Conservation (phyloP, 805 yeast species). For the Kuraishia borneana region DNA sequence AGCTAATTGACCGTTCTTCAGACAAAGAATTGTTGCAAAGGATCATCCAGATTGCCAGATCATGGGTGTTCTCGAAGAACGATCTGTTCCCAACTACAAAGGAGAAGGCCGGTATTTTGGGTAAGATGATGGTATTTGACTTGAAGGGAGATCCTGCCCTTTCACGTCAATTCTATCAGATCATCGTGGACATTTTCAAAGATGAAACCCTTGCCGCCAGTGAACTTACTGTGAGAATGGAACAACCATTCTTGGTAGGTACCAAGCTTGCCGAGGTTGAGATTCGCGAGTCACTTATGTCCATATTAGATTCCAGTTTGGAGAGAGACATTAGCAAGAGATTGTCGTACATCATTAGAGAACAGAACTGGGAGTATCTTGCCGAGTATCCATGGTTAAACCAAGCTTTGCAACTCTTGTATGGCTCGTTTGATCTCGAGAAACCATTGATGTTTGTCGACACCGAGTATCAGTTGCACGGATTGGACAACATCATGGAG, state of each 20-base stretch:
- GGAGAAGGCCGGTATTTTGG: slow-evolving; percentile 88
- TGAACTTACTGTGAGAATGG: slow-evolving; percentile 89
- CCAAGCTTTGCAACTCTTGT: slow-evolving; percentile 81
- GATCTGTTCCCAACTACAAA: slow-evolving; percentile 90
- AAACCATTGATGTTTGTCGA: slow-evolving; percentile 31
- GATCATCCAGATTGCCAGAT: slow-evolving; percentile 67
- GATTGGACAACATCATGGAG: slow-evolving; percentile 29
- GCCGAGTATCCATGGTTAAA: slow-evolving; percentile 93
- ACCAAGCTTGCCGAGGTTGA: slow-evolving; percentile 71
- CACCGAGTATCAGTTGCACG: slow-evolving; percentile 41
- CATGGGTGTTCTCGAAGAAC: slow-evolving; percentile 79
- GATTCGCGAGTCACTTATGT: slow-evolving; percentile 69
- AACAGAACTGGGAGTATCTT: slow-evolving; percentile 93
- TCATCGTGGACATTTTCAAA: slow-evolving; percentile 80
- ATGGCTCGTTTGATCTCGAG: slow-evolving; percentile 59
- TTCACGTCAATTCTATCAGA: slow-evolving; percentile 72
- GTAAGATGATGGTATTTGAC: slow-evolving; percentile 91
- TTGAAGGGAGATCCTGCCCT: slow-evolving; percentile 72
- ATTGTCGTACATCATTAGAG: slow-evolving; percentile 76
- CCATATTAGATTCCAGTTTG: slow-evolving; percentile 64
- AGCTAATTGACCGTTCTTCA: slow-evolving; percentile 77
- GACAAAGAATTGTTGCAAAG: slow-evolving; percentile 66
- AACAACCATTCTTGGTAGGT: slow-evolving; percentile 92
- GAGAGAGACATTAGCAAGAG: slow-evolving; percentile 73
- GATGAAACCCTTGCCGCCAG: slow-evolving; percentile 68